A percentile compares a stretch with the other conserved stretches of the same genome.
phyloP scores from a whole-genome alignment of 2,329 filamentous ascomycete genomes.

The Teratosphaeria nubilosa region DNA sequence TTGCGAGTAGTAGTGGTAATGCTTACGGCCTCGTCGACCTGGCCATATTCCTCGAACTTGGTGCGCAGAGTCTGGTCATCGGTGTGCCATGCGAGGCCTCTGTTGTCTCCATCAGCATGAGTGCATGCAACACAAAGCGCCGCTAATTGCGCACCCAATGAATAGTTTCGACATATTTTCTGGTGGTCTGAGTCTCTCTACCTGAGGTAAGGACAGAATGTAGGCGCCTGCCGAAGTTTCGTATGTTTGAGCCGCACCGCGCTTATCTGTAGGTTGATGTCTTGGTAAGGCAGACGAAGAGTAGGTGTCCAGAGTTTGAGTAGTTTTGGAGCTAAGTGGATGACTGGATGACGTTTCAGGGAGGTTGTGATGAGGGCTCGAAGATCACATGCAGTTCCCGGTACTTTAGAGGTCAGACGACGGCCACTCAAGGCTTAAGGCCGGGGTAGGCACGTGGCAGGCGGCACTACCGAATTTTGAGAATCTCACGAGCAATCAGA shows the following conservation, averaged over 20 bases:
- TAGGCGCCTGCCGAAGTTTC: not conserved
- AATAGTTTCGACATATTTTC: slow-evolving; percentile 81
- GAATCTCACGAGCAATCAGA: not conserved
- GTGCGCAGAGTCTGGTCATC: slow-evolving; percentile 75
- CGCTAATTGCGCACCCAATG: slow-evolving; percentile 59
- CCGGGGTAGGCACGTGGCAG: not conserved
- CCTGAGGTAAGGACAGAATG: slow-evolving; percentile 23
- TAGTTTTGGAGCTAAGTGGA: not conserved
- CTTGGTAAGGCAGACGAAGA: not conserved
- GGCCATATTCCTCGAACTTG: slow-evolving; percentile 88
- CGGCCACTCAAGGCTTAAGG: not conserved
- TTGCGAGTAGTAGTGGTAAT: not conserved
- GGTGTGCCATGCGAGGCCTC: slow-evolving; percentile 97
- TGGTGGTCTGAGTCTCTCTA: slow-evolving; percentile 6
- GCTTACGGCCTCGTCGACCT: slow-evolving; percentile 91
- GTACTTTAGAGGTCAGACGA: slow-evolving; percentile 1
- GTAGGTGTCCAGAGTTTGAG: not conserved
- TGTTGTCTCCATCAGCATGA: slow-evolving; percentile 30
- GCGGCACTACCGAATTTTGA: not conserved
- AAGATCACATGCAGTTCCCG: slow-evolving; percentile 1
- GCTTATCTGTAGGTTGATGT: not conserved
- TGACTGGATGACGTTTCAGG: not conserved
- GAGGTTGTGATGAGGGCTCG: not conserved
- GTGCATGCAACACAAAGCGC: slow-evolving; percentile 2
- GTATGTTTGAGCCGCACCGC: not conserved